Evolutionary conservation across 805 yeast species (phyloP), one percentile per base, ranked within the genome.

Genomic region (Metschnikowia shivogae): DNA sequence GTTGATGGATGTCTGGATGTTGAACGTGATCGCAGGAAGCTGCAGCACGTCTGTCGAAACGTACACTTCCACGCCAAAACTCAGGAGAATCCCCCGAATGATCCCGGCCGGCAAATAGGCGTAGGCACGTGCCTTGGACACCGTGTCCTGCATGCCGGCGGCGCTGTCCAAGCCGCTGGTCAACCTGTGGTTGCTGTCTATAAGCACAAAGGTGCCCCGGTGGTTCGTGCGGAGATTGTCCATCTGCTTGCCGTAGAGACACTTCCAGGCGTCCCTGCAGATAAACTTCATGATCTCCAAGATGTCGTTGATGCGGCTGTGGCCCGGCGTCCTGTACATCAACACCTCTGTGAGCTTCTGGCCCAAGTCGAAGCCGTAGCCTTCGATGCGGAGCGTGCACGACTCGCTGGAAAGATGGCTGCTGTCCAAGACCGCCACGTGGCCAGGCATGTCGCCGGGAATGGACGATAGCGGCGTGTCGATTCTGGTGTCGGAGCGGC

Each of bases 201-300:
- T 79, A 36, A 88, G 70, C 22, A 89, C 92, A 62, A 81, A 87
- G 0, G 90, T 86, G 6, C 93, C 86, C 32, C 95, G 68, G 62
- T 93, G 97, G 60, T 93, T 93, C 1, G 99, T 93, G 49, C 95
- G 78, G 47, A 93, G 72, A 54, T 89, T 89, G 61, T 90, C 97
- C 72, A 93, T 87, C 61, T 86, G 97, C 64, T 89, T 92, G 32
- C 82, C 80, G 65, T 80, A 89, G 26, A 92, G 60, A 43, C 76
- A 67, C 55, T 78, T 81, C 98, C 98, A 93, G 26, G 90, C 84
- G 54, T 90, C 97, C 37, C 95, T 77, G 61, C 98, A 90, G 5
- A 93, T 78, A 61, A 88, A 89, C 65, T 92, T 92, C 88, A 93
- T 87, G 33, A 92, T 77, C 52, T 87, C 90, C 32, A 92, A 65